phyloP scores from a whole-genome alignment of 148 eudicot genomes.

The Mesembryanthemum crystallinum region DNA sequence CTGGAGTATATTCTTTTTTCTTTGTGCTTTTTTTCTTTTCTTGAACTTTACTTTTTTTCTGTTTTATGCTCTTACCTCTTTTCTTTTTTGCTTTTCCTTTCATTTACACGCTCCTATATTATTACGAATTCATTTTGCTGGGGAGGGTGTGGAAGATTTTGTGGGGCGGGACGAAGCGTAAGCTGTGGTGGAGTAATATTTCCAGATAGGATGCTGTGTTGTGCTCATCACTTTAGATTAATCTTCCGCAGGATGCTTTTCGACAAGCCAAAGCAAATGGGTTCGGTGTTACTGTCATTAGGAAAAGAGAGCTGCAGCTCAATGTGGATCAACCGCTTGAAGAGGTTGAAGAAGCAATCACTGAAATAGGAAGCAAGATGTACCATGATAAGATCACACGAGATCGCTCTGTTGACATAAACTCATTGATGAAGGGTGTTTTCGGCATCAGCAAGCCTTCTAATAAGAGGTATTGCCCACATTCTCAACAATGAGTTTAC shows the following conservation, averaged over 20 bases:
- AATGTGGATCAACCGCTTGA: constrained; percentile 81
- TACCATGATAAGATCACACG: constrained; percentile 78
- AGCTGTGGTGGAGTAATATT: not conserved
- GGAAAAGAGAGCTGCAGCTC: constrained; percentile 71
- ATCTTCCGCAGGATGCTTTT: constrained; percentile 58
- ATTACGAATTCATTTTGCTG: too few relatives aligned
- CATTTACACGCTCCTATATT: too few relatives aligned
- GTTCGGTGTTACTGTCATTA: constrained; percentile 75
- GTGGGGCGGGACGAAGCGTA: too few relatives aligned
- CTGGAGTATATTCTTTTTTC: too few relatives aligned
- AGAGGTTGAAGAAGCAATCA: constrained; percentile 76
- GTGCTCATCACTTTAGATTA: not conserved
- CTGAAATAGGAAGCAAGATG: constrained; percentile 81
- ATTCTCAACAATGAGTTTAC: not conserved
- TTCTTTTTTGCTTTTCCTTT: too few relatives aligned
- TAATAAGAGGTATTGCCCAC: constrained; percentile 51
- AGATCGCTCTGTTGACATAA: constrained; percentile 64
- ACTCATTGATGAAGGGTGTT: constrained; percentile 68
- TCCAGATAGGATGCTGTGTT: not conserved
- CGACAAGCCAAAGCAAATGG: constrained; percentile 80
- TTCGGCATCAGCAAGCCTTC: constrained; percentile 54
- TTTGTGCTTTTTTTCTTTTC: too few relatives aligned
- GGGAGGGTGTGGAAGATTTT: too few relatives aligned
- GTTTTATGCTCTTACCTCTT: too few relatives aligned
- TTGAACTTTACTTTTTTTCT: too few relatives aligned